Percentiles rank a stretch among this genome's conserved stretches.
Conservation (phyloP, 2,329 filamentous ascomycete species). For the Rhinocladiella similis region DNA sequence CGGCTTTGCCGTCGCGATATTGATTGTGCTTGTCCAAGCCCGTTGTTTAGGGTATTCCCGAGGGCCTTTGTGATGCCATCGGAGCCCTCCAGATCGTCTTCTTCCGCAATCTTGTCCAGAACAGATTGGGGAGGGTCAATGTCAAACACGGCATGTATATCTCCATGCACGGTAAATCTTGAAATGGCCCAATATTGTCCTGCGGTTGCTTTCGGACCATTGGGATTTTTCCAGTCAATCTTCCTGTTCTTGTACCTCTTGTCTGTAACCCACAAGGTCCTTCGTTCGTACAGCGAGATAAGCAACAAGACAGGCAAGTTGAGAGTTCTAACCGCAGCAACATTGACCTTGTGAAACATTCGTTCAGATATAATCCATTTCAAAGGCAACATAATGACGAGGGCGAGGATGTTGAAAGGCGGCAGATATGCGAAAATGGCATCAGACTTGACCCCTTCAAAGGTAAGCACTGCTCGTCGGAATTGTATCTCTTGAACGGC, state of each 20-base stretch:
- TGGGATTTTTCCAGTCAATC: constrained; percentile 25
- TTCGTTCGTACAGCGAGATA: constrained; percentile 70
- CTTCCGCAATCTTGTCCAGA: constrained; percentile 57
- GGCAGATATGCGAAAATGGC: constrained; percentile 80
- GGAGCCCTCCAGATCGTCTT: constrained; percentile 52
- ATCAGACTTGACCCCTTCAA: constrained; percentile 83
- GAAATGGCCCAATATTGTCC: constrained; percentile 64
- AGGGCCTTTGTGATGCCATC: constrained; percentile 15
- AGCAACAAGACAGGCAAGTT: constrained; percentile 74
- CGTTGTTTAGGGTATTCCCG: constrained; percentile 8
- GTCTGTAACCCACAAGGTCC: constrained; percentile 58
- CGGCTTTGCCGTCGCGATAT: constrained; percentile 9
- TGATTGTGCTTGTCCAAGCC: constrained; percentile 4
- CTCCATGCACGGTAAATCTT: constrained; percentile 69
- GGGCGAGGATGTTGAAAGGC: constrained; percentile 78
- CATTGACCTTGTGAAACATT: constrained; percentile 90
- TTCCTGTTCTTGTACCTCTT: constrained; percentile 10
- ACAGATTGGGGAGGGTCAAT: constrained; percentile 65
- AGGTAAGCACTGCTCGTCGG: constrained; percentile 74
- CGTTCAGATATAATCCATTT: constrained; percentile 76
- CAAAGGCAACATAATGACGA: constrained; percentile 72
- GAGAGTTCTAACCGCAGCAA: constrained; percentile 69
- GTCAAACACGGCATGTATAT: constrained; percentile 72
- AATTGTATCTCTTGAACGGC: constrained; percentile 83
- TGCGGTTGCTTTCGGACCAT: constrained; percentile 21